phyloP scores from a whole-genome alignment of 192 early-diverging fungal species.

The Spizellomyces sp. region DNA sequence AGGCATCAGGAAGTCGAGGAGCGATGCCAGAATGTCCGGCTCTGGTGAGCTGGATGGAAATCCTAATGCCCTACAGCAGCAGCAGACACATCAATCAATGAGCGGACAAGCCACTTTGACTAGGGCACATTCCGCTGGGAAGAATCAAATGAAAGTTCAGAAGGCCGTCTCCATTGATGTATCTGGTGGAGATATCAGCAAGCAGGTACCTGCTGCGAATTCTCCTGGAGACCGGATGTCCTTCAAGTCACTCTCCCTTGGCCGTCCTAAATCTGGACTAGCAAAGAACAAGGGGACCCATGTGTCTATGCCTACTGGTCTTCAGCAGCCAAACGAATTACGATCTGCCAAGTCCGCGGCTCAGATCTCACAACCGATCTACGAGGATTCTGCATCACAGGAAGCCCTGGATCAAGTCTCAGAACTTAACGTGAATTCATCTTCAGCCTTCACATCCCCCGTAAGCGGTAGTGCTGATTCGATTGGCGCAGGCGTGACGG shows the following conservation, averaged over 20 bases:
- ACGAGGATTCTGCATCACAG: constrained; percentile 17
- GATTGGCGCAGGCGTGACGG: background rate
- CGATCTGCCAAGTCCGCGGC: constrained; percentile 13
- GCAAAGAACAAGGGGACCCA: constrained; percentile 13
- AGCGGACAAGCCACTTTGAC: background rate
- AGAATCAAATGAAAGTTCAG: background rate
- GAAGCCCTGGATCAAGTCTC: constrained; percentile 32
- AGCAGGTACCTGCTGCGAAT: background rate
- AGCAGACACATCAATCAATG: background rate
- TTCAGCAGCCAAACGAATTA: constrained; percentile 6
- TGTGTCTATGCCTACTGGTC: constrained; percentile 14
- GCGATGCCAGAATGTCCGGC: background rate
- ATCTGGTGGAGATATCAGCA: background rate
- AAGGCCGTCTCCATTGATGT: background rate
- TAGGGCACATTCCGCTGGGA: background rate
- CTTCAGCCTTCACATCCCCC: constrained; percentile 1
- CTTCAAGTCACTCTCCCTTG: background rate
- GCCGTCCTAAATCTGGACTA: constrained; percentile 7
- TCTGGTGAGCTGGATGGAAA: background rate
- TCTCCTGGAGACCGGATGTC: background rate
- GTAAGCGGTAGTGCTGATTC: constrained; percentile 6
- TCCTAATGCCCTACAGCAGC: background rate
- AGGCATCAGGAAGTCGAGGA: background rate
- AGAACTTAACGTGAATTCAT: constrained; percentile 11
- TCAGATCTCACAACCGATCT: constrained; percentile 13